Conservation (phyloP, 2,329 filamentous ascomycete genomes). For the Diaporthe ampelina region DNA sequence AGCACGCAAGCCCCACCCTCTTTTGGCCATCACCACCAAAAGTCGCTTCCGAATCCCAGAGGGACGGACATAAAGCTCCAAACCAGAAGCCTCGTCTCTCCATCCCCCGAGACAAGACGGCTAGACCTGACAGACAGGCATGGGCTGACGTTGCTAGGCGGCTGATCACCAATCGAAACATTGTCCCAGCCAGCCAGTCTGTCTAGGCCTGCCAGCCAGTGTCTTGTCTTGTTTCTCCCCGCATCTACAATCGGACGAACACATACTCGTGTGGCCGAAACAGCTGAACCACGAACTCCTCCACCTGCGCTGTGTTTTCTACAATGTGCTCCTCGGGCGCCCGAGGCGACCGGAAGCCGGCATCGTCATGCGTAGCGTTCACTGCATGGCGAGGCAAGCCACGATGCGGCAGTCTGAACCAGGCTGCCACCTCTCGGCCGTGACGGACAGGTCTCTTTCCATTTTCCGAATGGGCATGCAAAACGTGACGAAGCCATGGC, state of each 20-base stretch:
- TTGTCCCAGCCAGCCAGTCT: slow-evolving; percentile 8
- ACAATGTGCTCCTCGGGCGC: too few species aligned
- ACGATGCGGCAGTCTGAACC: neutral
- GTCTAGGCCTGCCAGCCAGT: neutral
- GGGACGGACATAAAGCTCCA: neutral
- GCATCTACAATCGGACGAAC: neutral
- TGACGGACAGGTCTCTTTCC: neutral
- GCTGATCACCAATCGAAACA: slow-evolving; percentile 20
- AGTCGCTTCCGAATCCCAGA: neutral
- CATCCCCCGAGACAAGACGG: slow-evolving; percentile 5
- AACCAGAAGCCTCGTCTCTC: neutral
- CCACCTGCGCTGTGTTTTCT: neutral
- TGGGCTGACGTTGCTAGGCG: slow-evolving; percentile 10
- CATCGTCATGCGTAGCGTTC: neutral
- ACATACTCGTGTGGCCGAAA: slow-evolving; percentile 16
- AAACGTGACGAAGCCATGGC: neutral
- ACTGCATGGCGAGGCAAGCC: slow-evolving; percentile 10
- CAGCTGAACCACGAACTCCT: neutral
- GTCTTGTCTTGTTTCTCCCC: slow-evolving; percentile 7
- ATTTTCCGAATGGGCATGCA: neutral
- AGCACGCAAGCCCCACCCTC: neutral
- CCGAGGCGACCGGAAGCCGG: slow-evolving; percentile 5
- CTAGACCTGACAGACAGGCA: slow-evolving; percentile 19
- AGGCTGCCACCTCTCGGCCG: slow-evolving; percentile 10
- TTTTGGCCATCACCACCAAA: neutral